Conservation (phyloP, 306 rosid genomes). For the Adenanthera pavonina region DNA sequence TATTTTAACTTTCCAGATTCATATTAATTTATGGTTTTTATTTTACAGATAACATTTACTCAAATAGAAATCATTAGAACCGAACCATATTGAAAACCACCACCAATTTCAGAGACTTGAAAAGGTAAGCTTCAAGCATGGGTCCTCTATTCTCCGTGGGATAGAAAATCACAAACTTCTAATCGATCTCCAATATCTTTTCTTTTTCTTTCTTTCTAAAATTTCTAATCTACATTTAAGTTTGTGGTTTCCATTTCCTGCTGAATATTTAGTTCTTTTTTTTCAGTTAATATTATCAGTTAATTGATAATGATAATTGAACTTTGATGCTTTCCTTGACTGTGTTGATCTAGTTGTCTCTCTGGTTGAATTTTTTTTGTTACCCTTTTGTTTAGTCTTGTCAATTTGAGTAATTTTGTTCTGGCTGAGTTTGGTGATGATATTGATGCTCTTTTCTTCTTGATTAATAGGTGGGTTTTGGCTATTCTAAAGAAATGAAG, state of each 20-base stretch:
- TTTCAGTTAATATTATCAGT: not conserved
- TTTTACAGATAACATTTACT: too few relatives aligned
- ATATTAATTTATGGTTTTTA: too few relatives aligned
- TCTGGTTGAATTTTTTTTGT: not conserved
- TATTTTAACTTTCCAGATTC: too few relatives aligned
- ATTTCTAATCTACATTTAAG: not conserved
- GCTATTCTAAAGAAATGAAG: too few relatives aligned
- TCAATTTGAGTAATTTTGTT: too few relatives aligned
- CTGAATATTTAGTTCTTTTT: slow-evolving; percentile 5
- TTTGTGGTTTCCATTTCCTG: slow-evolving; percentile 7
- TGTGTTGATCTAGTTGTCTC: not conserved
- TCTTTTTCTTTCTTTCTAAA: slow-evolving; percentile 29
- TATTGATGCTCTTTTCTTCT: too few relatives aligned
- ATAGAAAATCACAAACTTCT: not conserved
- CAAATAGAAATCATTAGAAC: too few relatives aligned
- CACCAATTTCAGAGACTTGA: slow-evolving; percentile 20
- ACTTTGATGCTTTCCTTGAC: slow-evolving; percentile 17
- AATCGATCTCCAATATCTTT: slow-evolving; percentile 38
- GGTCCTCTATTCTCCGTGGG: slow-evolving; percentile 23
- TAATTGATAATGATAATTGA: not conserved
- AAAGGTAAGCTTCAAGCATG: slow-evolving; percentile 51
- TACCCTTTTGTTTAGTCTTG: too few relatives aligned
- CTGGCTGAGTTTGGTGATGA: too few relatives aligned
- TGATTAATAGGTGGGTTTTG: too few relatives aligned
- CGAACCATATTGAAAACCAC: not conserved